Percentiles rank a stretch among this genome's conserved stretches.
Evolutionary conservation across 2,329 filamentous ascomycete genomes (phyloP).

Genomic region (Ophiostoma sp.): DNA sequence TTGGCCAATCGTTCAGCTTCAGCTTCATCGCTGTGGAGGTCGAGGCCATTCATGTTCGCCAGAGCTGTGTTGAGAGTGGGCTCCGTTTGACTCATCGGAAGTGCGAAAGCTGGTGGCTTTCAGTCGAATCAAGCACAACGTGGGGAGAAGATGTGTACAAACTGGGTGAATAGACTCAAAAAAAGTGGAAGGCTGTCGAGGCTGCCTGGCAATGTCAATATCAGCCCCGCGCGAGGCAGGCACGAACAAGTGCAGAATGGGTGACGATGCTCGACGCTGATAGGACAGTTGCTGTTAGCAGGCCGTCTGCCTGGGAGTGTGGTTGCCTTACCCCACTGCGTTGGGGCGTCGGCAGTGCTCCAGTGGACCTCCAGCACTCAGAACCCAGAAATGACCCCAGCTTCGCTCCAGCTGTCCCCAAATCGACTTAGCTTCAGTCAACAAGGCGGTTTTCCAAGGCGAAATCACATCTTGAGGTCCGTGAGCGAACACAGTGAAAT

Average conservation of each 20-base stretch:
- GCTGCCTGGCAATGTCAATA: slow-evolving; percentile 3
- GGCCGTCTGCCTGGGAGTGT: not conserved
- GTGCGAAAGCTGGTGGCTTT: not conserved
- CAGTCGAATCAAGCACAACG: not conserved
- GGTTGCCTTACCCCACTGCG: not conserved
- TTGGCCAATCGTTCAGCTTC: not conserved
- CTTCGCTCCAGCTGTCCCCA: not conserved
- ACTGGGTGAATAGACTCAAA: too few species aligned
- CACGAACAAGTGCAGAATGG: not conserved
- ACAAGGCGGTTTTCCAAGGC: not conserved
- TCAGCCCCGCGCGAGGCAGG: not conserved
- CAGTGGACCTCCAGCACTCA: not conserved
- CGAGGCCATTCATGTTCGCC: not conserved
- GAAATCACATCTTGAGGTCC: not conserved
- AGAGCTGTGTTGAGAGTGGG: not conserved
- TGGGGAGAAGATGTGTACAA: not conserved
- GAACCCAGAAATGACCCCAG: too few species aligned
- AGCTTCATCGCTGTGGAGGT: not conserved
- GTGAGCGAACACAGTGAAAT: too few species aligned
- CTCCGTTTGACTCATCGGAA: not conserved
- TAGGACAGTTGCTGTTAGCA: not conserved
- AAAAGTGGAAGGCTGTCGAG: not conserved
- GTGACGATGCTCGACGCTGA: not conserved
- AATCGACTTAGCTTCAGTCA: not conserved
- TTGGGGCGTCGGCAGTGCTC: not conserved